phyloP scores from a whole-genome alignment of 768 basidiomycete species.

The Kwoniella dejecticola region DNA sequence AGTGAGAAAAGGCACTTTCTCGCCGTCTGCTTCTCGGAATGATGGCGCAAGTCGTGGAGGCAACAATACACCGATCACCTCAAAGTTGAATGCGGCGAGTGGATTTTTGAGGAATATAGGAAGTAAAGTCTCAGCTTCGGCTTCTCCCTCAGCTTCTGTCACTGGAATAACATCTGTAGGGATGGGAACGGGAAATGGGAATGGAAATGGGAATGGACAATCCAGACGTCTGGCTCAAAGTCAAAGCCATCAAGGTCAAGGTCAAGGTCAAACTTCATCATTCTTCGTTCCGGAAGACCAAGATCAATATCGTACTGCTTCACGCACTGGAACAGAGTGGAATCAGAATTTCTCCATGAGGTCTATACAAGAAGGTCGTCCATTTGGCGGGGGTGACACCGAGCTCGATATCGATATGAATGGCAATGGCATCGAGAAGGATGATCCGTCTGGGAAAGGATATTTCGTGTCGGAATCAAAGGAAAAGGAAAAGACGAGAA shows the following conservation, averaged over 20 bases:
- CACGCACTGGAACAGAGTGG: neutral
- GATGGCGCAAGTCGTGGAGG: neutral
- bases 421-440: no score
- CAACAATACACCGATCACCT: neutral
- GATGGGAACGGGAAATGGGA: neutral
- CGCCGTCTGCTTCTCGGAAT: neutral
- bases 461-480: neutral
- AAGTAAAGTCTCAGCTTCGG: neutral
- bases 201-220: no score
- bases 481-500: neutral
- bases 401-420: no score
- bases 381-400: no score
- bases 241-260: neutral
- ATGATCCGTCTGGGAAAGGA: no score
- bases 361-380: neutral
- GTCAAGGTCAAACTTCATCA: neutral
- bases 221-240: no score
- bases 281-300: neutral
- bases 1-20: slow-evolving; percentile 48
- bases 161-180: neutral
- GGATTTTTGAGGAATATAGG: slow-evolving; percentile 12
- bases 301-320: neutral
- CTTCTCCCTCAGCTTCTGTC: neutral
- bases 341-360: slow-evolving; percentile 5
- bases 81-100: neutral